Percentiles rank a stretch among this genome's conserved stretches.
phyloP scores from a whole-genome alignment of 805 yeast genomes.

The Wickerhamiella australiensis region DNA sequence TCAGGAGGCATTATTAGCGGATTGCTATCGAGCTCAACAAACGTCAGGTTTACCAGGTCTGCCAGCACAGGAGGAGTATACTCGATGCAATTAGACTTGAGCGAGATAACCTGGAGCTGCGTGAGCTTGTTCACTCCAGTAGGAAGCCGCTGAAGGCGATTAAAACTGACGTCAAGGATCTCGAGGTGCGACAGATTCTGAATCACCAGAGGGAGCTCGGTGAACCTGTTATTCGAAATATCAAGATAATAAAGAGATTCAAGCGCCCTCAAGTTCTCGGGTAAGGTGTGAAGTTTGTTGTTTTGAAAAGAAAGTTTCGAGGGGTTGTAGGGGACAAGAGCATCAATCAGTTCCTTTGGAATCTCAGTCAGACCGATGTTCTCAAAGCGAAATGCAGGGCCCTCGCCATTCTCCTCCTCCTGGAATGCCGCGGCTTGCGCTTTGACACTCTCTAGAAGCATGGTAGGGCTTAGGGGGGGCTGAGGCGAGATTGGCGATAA shows the following conservation, averaged over 20 bases:
- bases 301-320: slow-evolving; percentile 41
- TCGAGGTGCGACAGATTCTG: slow-evolving; percentile 37
- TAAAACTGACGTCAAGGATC: slow-evolving; percentile 53
- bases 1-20: slow-evolving; percentile 36
- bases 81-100: slow-evolving; percentile 47
- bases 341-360: slow-evolving; percentile 10
- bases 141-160: slow-evolving; percentile 41
- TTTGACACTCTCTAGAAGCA: slow-evolving; percentile 10
- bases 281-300: slow-evolving; percentile 36
- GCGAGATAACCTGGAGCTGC: slow-evolving; percentile 41
- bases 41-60: slow-evolving; percentile 40
- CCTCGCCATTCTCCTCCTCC: neutral
- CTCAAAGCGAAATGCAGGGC: slow-evolving; percentile 13
- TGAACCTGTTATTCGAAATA: slow-evolving; percentile 47
- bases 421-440: slow-evolving; percentile 6
- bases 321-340: slow-evolving; percentile 7
- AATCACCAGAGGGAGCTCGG: slow-evolving; percentile 38
- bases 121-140: slow-evolving; percentile 31
- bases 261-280: slow-evolving; percentile 29
- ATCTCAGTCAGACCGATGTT: slow-evolving; percentile 8
- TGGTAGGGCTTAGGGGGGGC: slow-evolving; percentile 5
- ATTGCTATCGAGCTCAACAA: slow-evolving; percentile 51
- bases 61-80: slow-evolving; percentile 43
- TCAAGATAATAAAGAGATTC: slow-evolving; percentile 47
- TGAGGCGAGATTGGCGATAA: neutral